Conservation (phyloP, 2,329 filamentous ascomycete species). For the Scleromitrula shiraiana region DNA sequence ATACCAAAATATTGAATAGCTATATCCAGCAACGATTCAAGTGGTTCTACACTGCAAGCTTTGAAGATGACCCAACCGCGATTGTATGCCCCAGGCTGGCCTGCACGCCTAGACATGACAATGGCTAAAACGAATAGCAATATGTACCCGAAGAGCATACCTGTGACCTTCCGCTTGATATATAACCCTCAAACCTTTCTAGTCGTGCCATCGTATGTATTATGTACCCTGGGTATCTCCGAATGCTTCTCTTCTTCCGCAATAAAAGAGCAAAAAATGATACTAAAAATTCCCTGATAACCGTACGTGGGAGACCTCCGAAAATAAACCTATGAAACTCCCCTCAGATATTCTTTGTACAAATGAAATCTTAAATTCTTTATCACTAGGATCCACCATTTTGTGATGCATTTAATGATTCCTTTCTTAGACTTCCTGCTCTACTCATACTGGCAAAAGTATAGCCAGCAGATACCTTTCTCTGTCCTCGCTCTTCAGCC, state of each 20-base stretch:
- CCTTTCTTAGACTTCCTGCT: constrained; percentile 20
- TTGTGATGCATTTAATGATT: constrained; percentile 18
- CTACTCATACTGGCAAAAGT: constrained; percentile 17
- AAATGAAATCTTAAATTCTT: neutral
- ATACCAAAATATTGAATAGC: constrained; percentile 5
- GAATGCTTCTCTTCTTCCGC: constrained; percentile 3
- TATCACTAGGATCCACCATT: constrained; percentile 16
- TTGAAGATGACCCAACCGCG: too few relatives aligned
- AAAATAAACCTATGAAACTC: constrained; percentile 2
- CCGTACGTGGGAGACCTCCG: neutral
- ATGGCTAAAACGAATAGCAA: constrained; percentile 1
- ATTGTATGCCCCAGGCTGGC: constrained; percentile 2
- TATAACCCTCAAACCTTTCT: constrained; percentile 7
- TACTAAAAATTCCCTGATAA: neutral
- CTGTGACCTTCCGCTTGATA: constrained; percentile 1
- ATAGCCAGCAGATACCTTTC: constrained; percentile 23
- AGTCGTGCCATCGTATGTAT: constrained; percentile 10
- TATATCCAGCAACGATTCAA: constrained; percentile 9
- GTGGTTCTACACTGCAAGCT: neutral
- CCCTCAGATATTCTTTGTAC: neutral
- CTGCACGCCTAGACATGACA: constrained; percentile 3
- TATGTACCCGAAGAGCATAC: constrained; percentile 7
- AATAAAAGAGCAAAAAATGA: constrained; percentile 4
- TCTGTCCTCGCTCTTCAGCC: constrained; percentile 23
- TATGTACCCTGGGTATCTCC: constrained; percentile 10